These are phyloP conservation scores for Zymoseptoria brevis DNA, from an alignment of 2,329 filamentous ascomycete genomes.

Conservation along the genomic window DNA sequence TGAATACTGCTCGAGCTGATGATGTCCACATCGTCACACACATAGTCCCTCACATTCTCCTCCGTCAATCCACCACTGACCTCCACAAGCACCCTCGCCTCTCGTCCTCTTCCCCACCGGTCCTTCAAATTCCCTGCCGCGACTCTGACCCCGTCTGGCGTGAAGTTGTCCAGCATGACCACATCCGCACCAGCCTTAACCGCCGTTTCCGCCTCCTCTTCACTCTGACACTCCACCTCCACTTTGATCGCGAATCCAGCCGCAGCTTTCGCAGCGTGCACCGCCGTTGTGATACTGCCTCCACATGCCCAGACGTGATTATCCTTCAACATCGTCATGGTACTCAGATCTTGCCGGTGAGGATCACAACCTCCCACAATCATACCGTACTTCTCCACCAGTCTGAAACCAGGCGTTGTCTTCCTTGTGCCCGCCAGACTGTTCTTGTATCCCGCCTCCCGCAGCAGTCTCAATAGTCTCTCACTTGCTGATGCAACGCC, in stretches of 20 bases:
- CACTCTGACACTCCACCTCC: constrained; percentile 87
- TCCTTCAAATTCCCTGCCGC: constrained; percentile 71
- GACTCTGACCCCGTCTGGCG: constrained; percentile 63
- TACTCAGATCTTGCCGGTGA: constrained; percentile 76
- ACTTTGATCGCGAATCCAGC: constrained; percentile 90
- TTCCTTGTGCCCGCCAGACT: constrained; percentile 91
- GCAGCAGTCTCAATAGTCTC: constrained; percentile 44
- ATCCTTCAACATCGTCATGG: constrained; percentile 99
- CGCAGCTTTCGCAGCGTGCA: constrained; percentile 71
- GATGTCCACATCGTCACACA: constrained; percentile 80
- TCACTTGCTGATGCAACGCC: constrained; percentile 66
- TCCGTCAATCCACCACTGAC: constrained; percentile 84
- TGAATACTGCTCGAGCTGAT: constrained; percentile 95
- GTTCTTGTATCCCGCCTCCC: constrained; percentile 64
- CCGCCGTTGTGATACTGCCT: constrained; percentile 73
- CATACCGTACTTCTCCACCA: constrained; percentile 98
- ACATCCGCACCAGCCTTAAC: constrained; percentile 87
- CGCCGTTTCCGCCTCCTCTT: constrained; percentile 84
- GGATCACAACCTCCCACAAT: constrained; percentile 85
- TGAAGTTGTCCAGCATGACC: constrained; percentile 97
- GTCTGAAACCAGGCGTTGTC: constrained; percentile 88
- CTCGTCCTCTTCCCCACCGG: constrained; percentile 62
- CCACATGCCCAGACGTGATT: constrained; percentile 93
- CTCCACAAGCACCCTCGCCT: constrained; percentile 62
- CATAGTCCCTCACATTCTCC: constrained; percentile 74